Evolutionary conservation across 78 protist species (phyloP).

Genomic region (Diacronema lutheri): DNA sequence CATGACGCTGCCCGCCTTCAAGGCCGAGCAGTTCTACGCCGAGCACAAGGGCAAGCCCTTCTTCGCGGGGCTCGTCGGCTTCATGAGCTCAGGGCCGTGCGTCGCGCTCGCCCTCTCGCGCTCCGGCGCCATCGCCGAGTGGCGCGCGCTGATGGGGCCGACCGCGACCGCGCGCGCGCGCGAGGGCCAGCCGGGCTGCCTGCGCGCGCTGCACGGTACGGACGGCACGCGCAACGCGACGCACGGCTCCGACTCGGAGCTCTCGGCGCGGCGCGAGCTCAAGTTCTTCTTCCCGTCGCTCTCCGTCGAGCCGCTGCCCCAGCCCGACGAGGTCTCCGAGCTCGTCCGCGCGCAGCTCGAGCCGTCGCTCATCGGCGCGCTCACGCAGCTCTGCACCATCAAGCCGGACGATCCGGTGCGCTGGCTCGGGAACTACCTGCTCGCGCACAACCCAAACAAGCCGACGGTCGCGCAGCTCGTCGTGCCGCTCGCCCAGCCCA

Average conservation of each 20-base stretch:
- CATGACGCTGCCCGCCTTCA: background rate
- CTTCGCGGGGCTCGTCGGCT: background rate
- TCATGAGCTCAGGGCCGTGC: slow-evolving; percentile 31
- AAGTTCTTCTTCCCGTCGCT: slow-evolving; percentile 2
- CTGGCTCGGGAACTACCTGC: slow-evolving; percentile 6
- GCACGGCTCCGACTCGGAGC: slow-evolving; percentile 21
- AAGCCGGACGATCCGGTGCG: background rate
- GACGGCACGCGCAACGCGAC: slow-evolving; percentile 8
- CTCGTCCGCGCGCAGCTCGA: background rate
- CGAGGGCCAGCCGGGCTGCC: background rate
- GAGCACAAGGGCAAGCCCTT: slow-evolving; percentile 19
- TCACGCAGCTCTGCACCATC: background rate
- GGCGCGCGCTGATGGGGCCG: slow-evolving; percentile 34
- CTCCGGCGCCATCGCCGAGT: slow-evolving; percentile 17
- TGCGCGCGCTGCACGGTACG: slow-evolving; percentile 26
- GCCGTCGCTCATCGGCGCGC: background rate
- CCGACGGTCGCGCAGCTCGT: background rate
- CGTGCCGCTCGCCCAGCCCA: no score
- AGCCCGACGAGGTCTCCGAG: background rate
- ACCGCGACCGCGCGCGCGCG: background rate
- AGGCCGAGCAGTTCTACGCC: slow-evolving; percentile 9
- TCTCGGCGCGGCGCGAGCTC: background rate
- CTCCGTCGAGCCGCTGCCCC: background rate
- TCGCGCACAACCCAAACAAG: slow-evolving; percentile 1
- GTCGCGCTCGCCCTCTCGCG: background rate